Evolutionary conservation across 1,284 basidiomycete species (phyloP), one percentile per base, ranked within the genome.

Genomic region (Ustilago hordei): DNA sequence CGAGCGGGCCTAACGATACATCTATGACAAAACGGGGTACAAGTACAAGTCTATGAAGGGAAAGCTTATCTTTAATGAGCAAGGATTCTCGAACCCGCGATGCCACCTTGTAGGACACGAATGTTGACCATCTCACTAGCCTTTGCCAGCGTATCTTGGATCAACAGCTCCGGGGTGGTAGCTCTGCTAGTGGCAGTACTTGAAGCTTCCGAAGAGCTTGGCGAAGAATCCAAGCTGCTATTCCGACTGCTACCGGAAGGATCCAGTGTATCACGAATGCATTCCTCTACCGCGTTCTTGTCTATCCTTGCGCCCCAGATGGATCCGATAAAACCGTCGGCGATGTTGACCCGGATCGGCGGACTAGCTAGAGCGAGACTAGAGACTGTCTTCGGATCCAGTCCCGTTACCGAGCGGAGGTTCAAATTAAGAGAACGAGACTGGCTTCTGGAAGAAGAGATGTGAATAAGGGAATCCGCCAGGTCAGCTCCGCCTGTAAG

Each of bases 271-370:
- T 55, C 48, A 15, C 65, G 71, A 43, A 74, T 59, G 28, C 71
- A 64, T 19, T 69, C 55, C 17, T 65, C 17, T 6, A 74, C 62
- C 3, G 47, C 45, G 1, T 35, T 32, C 41, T 56, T 62, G 35
- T 69, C 57, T 47, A 75, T 59, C 4, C 72, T 50, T 8, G 67
- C 59, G 8, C 72, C 72, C 72, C 72, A 75, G 32, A 75, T 75
- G 13, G 67, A 69, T 8, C 53, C 72, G 1, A 75, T 43, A 19
- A 75, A 75, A 1, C 72, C 72, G 17, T 75, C 72, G n/a, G 67
- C 72, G 35, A 75, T 69, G 28, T 63, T 69, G 53, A 75, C 60
- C 23, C 53, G 57, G 50, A 75, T 55, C 4, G 60, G 47, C 8
- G 67, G 72, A 7, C n/a, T 12, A 2, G 63, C 55, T 1, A 75